These are phyloP conservation scores for Heliamphora exappendiculata DNA, from an alignment of 148 eudicot genomes.

Conservation along the genomic window DNA sequence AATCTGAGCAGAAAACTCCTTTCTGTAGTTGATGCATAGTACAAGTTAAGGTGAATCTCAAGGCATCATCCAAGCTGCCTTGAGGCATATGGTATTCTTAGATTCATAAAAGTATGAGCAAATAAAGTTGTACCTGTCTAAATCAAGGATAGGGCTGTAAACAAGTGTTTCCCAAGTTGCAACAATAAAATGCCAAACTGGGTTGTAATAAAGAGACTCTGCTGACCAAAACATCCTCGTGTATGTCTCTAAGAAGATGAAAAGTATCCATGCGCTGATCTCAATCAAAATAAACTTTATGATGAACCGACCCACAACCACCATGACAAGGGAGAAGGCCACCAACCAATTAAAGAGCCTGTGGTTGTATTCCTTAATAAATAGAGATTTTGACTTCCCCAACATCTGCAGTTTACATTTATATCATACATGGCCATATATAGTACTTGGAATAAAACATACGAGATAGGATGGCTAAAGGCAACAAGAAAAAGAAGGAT, in stretches of 20 bases:
- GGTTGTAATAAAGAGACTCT: constrained; percentile 94
- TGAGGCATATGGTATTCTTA: not conserved
- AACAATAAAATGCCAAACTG: constrained; percentile 83
- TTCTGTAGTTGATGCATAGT: not conserved
- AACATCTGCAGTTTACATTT: constrained; percentile 79
- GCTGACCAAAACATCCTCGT: constrained; percentile 99
- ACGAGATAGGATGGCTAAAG: not conserved
- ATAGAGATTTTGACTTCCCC: constrained; percentile 70
- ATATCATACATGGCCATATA: constrained; percentile 8
- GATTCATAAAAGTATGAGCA: not conserved
- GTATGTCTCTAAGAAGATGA: constrained; percentile 92
- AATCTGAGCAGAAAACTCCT: not conserved
- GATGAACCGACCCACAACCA: constrained; percentile 78
- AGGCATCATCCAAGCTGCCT: not conserved
- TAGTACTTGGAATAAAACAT: not conserved
- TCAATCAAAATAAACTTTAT: constrained; percentile 77
- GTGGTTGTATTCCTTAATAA: constrained; percentile 94
- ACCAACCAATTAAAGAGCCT: constrained; percentile 95
- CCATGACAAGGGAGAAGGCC: constrained; percentile 89
- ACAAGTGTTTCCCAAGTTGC: constrained; percentile 86
- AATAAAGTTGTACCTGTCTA: constrained; percentile 66
- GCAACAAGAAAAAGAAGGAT: not conserved
- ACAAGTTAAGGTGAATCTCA: not conserved
- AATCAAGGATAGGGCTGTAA: constrained; percentile 83
- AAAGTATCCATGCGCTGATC: constrained; percentile 93